phyloP scores from a whole-genome alignment of 2,329 filamentous ascomycete genomes.

The Fusarium sp. region DNA sequence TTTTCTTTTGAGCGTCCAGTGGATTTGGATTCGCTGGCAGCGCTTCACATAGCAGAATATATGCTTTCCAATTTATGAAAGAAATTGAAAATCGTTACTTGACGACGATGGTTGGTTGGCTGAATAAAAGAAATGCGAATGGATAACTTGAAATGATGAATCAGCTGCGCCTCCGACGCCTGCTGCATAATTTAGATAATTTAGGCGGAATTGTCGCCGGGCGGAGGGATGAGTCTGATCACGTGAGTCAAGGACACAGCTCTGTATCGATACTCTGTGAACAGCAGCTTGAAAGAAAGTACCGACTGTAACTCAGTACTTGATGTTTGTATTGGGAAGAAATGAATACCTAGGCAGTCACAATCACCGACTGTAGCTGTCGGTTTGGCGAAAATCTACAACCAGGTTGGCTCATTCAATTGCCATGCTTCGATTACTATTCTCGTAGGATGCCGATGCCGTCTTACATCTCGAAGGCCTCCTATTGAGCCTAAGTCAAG shows the following conservation, averaged over 20 bases:
- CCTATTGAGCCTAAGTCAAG: slow-evolving; percentile 39
- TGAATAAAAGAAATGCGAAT: slow-evolving; percentile 12
- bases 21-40: slow-evolving; percentile 17
- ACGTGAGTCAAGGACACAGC: slow-evolving; percentile 8
- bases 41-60: slow-evolving; percentile 42
- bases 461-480: slow-evolving; percentile 25
- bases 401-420: accelerated
- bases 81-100: slow-evolving; percentile 10
- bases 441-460: background rate
- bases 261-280: background rate
- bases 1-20: slow-evolving; percentile 28
- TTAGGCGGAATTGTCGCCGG: slow-evolving; percentile 1
- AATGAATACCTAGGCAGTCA: background rate
- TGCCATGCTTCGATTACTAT: no score
- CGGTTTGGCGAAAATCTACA: background rate
- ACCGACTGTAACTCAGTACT: background rate
- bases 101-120: slow-evolving; percentile 3
- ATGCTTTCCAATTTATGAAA: slow-evolving; percentile 26
- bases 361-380: background rate
- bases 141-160: slow-evolving; percentile 22
- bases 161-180: slow-evolving; percentile 34
- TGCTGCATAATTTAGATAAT: slow-evolving; percentile 32
- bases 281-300: background rate
- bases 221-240: background rate
- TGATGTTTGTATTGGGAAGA: background rate